Evolutionary conservation across 31 red algal genomes (phyloP), one percentile per base, ranked within the genome.

Genomic region (Asparagopsis taxiformis): DNA sequence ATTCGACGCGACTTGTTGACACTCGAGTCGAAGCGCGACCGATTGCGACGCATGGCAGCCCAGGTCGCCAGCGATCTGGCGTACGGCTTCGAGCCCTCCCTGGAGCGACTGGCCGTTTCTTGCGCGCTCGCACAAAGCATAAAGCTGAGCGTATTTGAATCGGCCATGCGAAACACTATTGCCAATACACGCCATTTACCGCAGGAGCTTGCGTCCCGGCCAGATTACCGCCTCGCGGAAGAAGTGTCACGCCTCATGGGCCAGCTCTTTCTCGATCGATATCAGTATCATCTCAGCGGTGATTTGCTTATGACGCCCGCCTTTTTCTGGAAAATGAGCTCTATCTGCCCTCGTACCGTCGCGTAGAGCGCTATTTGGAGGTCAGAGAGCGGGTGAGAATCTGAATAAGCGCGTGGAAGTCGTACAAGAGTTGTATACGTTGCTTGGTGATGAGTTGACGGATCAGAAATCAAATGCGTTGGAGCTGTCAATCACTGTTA

Each of bases 331-430:
- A n/a, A n/a, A n/a, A 97, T 51, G 87, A 91, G 61, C 54, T 52
- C 1, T 92, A 88, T 69, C 51, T 88, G 7, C 82, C 81, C 15
- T 46, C 49, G 2, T 92, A 97, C 48, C 57, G 68, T 22, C 59
- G 67, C 3, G 88, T 84, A 22, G 84, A 88, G 33, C 60, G 89
- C 10, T 97, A 97, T 41, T 60, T 97, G 31, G 88, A 97, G 54
- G 68, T 93, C 16, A 81, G 61, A 21, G 75, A 89, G 38, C 59
- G 23, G 93, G 80, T 25, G 93, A 92, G 48, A 31, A 83, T 24
- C 35, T 97, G 38, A 83, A 92, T 69, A 91, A 82, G 66, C 79
- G 93, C 15, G 82, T 97, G 8, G 88, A 93, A 25, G 80, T 97
- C 9, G 82, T 97, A 36, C 87, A 90, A 65, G 90, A 93, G 46